These are phyloP conservation scores for Musa schizocarpa DNA, from an alignment of 176 grass and related monocot genomes.

Conservation along the genomic window DNA sequence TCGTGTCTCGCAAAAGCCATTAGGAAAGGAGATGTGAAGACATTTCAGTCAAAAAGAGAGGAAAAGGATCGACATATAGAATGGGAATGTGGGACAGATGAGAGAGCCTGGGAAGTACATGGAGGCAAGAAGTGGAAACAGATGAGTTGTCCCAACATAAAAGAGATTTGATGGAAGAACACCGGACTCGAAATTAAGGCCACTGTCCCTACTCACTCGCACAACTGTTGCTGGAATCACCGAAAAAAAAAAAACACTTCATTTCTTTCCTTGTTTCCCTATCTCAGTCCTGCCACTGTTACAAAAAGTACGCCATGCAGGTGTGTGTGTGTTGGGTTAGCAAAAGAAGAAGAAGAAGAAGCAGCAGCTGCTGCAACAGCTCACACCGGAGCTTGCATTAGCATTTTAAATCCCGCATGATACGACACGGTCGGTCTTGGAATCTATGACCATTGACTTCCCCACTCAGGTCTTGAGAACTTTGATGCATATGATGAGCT, in stretches of 20 bases:
- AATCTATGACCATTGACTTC: conserved; percentile 19
- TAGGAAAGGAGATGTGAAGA: background rate
- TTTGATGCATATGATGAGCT: conserved; percentile 14
- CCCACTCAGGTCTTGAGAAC: background rate
- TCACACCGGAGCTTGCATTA: background rate
- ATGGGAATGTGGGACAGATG: background rate
- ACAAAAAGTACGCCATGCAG: no score
- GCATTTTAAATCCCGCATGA: background rate
- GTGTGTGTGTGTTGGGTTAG: no score
- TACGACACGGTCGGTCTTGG: conserved; percentile 12
- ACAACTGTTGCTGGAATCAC: no score
- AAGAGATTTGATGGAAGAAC: background rate
- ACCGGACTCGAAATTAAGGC: background rate
- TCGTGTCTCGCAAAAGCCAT: conserved; percentile 5
- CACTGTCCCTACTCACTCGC: background rate
- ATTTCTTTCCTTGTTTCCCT: no score
- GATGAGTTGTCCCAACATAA: background rate
- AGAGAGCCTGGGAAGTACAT: background rate
- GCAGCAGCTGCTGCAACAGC: background rate
- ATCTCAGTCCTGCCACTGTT: no score
- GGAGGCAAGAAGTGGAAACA: background rate
- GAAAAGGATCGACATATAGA: background rate
- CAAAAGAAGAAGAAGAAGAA: background rate
- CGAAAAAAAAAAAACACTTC: no score
- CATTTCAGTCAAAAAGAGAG: conserved; percentile 6